Evolutionary conservation across 495 filamentous ascomycete species (phyloP).

Genomic region (Geopyxis carbonaria): DNA sequence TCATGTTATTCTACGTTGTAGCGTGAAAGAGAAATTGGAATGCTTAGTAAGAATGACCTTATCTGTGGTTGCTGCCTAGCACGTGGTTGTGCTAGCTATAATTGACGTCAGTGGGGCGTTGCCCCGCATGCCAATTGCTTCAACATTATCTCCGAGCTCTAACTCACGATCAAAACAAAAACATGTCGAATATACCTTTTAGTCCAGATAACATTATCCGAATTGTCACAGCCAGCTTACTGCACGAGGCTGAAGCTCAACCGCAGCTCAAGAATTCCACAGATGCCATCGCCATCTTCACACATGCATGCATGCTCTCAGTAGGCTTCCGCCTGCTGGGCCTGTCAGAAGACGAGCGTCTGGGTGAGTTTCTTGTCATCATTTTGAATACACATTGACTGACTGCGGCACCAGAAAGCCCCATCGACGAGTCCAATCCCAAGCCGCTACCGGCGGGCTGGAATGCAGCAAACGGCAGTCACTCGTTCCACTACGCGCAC

Average conservation of each 20-base stretch:
- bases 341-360: conserved; percentile 49
- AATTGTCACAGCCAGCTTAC: conserved; percentile 42
- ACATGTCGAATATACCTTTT: conserved; percentile 17
- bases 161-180: no score
- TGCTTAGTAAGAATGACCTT: no score
- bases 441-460: conserved; percentile 35
- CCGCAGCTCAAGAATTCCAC: conserved; percentile 54
- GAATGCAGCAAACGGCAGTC: conserved; percentile 26
- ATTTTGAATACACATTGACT: background rate
- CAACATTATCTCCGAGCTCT: background rate
- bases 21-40: no score
- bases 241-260: conserved; percentile 32
- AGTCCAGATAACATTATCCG: conserved; percentile 28
- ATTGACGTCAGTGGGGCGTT: no score
- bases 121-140: no score
- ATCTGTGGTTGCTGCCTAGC: no score
- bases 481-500: conserved; percentile 63
- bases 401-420: conserved; percentile 27
- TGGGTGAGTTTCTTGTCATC: background rate
- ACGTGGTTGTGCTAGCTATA: no score
- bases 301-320: conserved; percentile 65
- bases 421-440: conserved; percentile 30
- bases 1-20: no score
- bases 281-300: conserved; percentile 71
- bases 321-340: conserved; percentile 71